Percentiles rank a stretch among this genome's conserved stretches.
These are phyloP conservation scores for Mycena olivaceomarginata DNA, from an alignment of 768 basidiomycete genomes.

Conservation along the genomic window DNA sequence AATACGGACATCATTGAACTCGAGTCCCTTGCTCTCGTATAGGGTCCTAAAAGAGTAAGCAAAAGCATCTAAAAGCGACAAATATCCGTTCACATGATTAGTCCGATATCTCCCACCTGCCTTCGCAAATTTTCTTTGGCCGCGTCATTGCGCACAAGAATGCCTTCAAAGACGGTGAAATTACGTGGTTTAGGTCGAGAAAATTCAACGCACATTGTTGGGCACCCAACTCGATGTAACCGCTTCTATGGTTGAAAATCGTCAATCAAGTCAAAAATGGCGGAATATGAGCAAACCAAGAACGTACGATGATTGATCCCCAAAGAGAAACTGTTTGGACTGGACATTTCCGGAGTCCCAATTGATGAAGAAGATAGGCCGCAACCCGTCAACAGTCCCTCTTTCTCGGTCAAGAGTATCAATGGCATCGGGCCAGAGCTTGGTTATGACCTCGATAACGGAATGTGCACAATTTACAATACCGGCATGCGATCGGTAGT, in stretches of 20 bases:
- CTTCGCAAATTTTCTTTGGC: too few relatives aligned
- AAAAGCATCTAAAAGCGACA: slow-evolving; percentile 49
- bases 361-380: slow-evolving; percentile 75
- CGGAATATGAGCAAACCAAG: too few relatives aligned
- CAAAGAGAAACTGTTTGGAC: slow-evolving; percentile 76
- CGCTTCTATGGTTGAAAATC: too few relatives aligned
- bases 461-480: slow-evolving; percentile 83
- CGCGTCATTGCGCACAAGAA: too few relatives aligned
- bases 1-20: slow-evolving; percentile 75
- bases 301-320: too few relatives aligned
- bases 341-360: slow-evolving; percentile 64
- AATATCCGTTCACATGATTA: slow-evolving; percentile 61
- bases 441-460: slow-evolving; percentile 75
- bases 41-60: slow-evolving; percentile 63
- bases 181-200: too few relatives aligned
- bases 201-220: too few relatives aligned
- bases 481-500: slow-evolving; percentile 84
- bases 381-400: slow-evolving; percentile 71
- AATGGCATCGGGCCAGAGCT: slow-evolving; percentile 80
- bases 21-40: slow-evolving; percentile 80
- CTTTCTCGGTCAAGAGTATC: slow-evolving; percentile 75
- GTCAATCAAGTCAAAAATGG: too few relatives aligned
- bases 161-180: too few relatives aligned
- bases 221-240: too few relatives aligned
- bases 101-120: slow-evolving; percentile 74